phyloP scores from a whole-genome alignment of 495 filamentous ascomycete genomes.

The Neurospora pannonica region DNA sequence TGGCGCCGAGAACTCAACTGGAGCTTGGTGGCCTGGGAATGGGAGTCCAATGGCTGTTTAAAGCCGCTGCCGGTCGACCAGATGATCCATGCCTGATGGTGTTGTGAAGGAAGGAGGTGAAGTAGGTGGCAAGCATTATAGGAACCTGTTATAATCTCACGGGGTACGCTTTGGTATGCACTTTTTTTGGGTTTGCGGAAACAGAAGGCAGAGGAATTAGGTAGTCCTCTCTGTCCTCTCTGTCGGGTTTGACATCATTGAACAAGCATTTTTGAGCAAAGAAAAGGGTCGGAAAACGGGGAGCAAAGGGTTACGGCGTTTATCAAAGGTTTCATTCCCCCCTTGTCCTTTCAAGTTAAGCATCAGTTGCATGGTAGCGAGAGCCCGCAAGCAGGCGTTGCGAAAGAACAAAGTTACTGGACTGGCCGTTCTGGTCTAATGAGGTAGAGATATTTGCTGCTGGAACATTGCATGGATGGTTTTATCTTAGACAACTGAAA shows the following conservation, averaged over 20 bases:
- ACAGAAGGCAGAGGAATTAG: conserved; percentile 37
- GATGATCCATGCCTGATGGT: conserved; percentile 27
- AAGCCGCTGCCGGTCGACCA: conserved; percentile 25
- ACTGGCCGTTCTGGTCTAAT: background rate
- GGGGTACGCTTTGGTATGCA: conserved; percentile 1
- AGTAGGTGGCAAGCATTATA: background rate
- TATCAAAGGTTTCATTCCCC: background rate
- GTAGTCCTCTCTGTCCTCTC: conserved; percentile 29
- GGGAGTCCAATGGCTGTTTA: conserved; percentile 35
- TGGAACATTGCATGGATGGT: background rate
- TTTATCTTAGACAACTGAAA: background rate
- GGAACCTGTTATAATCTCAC: background rate
- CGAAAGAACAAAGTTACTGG: background rate
- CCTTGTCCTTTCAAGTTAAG: background rate
- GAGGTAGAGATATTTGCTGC: background rate
- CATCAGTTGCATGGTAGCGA: background rate
- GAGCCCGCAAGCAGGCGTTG: background rate
- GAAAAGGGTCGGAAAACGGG: background rate
- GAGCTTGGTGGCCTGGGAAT: conserved; percentile 82
- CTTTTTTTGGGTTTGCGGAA: conserved; percentile 21
- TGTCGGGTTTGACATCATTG: conserved; percentile 24
- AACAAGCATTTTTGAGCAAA: conserved; percentile 17
- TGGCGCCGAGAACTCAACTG: conserved; percentile 94
- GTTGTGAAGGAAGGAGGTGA: background rate
- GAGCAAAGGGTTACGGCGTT: background rate